These are phyloP conservation scores for Penicillium crustosum DNA, from an alignment of 2,329 filamentous ascomycete species.

Conservation along the genomic window DNA sequence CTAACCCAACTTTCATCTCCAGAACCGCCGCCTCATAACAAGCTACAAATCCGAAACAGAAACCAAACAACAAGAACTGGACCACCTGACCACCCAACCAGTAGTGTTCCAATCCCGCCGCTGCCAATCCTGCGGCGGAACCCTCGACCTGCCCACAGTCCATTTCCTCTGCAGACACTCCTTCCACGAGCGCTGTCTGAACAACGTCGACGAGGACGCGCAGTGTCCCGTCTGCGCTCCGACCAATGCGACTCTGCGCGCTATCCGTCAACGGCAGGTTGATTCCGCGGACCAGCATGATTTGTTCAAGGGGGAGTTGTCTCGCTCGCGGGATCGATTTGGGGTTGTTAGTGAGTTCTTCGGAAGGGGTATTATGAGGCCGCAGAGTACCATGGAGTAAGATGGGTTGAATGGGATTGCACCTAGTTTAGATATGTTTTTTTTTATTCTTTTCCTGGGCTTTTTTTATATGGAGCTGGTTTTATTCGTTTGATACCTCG, in stretches of 20 bases:
- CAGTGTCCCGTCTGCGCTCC: conserved; percentile 86
- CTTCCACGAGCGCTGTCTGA: conserved; percentile 90
- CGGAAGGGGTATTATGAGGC: conserved; percentile 82
- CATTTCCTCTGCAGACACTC: conserved; percentile 97
- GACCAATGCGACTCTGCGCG: conserved; percentile 83
- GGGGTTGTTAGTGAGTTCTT: conserved; percentile 94
- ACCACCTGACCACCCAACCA: conserved; percentile 74
- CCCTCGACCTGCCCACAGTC: conserved; percentile 82
- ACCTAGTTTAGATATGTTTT: conserved; percentile 5
- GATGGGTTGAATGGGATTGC: conserved; percentile 9
- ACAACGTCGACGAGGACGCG: conserved; percentile 61
- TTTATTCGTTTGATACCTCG: conserved; percentile 13
- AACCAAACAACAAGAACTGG: conserved; percentile 73
- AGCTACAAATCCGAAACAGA: conserved; percentile 84
- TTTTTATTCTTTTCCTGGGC: neutral
- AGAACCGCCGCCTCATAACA: conserved; percentile 76
- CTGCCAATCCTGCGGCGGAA: conserved; percentile 76
- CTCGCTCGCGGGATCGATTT: conserved; percentile 77
- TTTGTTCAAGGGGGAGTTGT: conserved; percentile 78
- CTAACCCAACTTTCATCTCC: conserved; percentile 32
- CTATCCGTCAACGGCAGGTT: conserved; percentile 80
- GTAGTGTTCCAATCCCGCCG: conserved; percentile 87
- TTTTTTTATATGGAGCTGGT: neutral
- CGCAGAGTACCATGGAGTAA: conserved; percentile 37
- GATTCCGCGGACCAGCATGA: conserved; percentile 87